phyloP scores from a whole-genome alignment of 2,329 filamentous ascomycete species.

The Tolypocladium album region DNA sequence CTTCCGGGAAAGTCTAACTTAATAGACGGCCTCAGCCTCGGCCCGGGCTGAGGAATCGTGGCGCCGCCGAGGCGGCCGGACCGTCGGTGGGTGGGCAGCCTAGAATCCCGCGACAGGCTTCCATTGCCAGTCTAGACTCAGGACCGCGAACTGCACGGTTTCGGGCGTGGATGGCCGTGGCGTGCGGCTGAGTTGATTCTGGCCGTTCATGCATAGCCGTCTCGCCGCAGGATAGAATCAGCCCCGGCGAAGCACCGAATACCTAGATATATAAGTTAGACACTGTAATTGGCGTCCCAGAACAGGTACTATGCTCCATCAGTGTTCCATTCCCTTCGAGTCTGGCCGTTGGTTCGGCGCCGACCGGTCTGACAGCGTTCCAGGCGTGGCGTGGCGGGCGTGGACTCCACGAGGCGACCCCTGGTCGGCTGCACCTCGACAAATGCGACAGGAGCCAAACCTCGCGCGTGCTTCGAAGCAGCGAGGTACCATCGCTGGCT shows the following conservation, averaged over 20 bases:
- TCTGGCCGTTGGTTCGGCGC: neutral
- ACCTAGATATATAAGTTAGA: neutral
- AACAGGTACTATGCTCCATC: neutral
- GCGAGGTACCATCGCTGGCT: neutral
- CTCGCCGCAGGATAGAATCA: neutral
- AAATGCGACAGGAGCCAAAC: neutral
- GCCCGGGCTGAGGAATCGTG: neutral
- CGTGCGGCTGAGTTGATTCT: neutral
- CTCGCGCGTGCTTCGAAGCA: neutral
- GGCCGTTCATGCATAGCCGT: neutral
- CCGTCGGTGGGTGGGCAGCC: neutral
- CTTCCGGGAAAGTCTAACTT: neutral
- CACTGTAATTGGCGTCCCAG: neutral
- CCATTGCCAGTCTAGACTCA: neutral
- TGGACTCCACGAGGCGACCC: neutral
- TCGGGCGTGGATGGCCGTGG: neutral
- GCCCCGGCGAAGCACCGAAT: neutral
- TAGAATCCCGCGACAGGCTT: neutral
- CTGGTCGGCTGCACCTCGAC: neutral
- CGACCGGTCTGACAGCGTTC: neutral
- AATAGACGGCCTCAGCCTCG: neutral
- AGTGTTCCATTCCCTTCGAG: neutral
- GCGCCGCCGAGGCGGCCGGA: neutral
- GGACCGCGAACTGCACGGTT: neutral
- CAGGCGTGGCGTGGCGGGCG: neutral